Evolutionary conservation across 2,329 filamentous ascomycete genomes (phyloP), one percentile per base, ranked within the genome.

Genomic region (Neonectria hederae): DNA sequence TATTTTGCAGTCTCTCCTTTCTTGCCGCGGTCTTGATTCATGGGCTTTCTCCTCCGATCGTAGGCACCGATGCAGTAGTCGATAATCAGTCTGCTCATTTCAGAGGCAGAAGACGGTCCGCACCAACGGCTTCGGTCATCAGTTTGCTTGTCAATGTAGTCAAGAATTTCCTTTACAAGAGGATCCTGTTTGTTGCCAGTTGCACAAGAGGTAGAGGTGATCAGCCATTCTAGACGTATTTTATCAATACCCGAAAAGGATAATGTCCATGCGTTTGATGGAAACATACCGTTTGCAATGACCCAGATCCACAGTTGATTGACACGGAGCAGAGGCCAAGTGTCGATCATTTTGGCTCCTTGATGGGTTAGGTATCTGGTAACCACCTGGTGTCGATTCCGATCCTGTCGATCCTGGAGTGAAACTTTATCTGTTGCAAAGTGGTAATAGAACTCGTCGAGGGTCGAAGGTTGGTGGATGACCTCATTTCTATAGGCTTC

Each of bases 231-330:
- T 65, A n/a, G 9, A 5, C 4, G 5, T 40, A 9, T 2, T 0
- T 40, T 2, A 35, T 19, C 17, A 40, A 7, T 19, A 10, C 5
- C 32, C 2, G 11, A 19, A 19, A 17, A 38, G 4, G 3, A 17
- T 40, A 40, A 14, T n/a, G 5, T 5, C 2, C 4, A 14, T 14
- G 30, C 30, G 30, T 2, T 32, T 1, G 5, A n/a, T 0, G 11
- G 4, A 24, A 14, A 48, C 62, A 8, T n/a, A 70, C 68, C 63
- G 9, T 65, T 42, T 6, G 40, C 58, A 22, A 70, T 57, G 0
- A 57, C 46, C 68, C 68, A 70, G 22, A 66, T n/a, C 68, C 66
- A 70, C 3, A 70, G 59, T n/a, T 70, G 65, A n/a, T 62, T 57
- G 4, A 70, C 68, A 24, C 59, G 46, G 2, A 70, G 26, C 17